These are phyloP conservation scores for Lepiota brunneoincarnata DNA, from an alignment of 768 basidiomycete genomes.

Conservation along the genomic window DNA sequence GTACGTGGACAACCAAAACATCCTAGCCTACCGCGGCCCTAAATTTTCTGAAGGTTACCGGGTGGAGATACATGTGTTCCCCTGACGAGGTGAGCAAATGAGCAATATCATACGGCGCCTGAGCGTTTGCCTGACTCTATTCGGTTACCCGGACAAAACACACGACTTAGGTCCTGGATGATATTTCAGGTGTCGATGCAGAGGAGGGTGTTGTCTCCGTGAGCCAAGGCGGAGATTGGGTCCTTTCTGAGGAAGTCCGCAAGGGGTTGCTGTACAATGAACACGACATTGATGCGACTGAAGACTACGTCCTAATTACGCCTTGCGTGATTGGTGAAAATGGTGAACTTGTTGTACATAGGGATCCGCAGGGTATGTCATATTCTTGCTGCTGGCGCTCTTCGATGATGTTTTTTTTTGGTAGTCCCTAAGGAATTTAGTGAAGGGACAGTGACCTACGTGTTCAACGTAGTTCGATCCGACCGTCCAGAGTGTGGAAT, in stretches of 20 bases:
- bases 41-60: neutral
- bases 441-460: neutral
- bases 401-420: neutral
- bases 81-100: neutral
- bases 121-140: too few species aligned
- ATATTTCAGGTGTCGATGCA: neutral
- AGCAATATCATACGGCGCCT: neutral
- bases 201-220: neutral
- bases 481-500: neutral
- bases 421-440: neutral
- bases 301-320: neutral
- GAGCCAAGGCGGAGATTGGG: neutral
- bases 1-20: neutral
- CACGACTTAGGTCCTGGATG: neutral
- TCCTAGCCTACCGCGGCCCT: neutral
- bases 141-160: too few species aligned
- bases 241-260: neutral
- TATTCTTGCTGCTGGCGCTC: neutral
- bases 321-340: neutral
- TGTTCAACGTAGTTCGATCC: neutral
- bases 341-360: neutral
- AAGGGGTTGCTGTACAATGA: neutral
- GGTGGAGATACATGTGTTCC: neutral
- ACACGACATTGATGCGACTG: neutral
- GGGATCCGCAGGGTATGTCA: neutral